These are phyloP conservation scores for Juglanconis juglandina DNA, from an alignment of 2,329 filamentous ascomycete species.

Conservation along the genomic window DNA sequence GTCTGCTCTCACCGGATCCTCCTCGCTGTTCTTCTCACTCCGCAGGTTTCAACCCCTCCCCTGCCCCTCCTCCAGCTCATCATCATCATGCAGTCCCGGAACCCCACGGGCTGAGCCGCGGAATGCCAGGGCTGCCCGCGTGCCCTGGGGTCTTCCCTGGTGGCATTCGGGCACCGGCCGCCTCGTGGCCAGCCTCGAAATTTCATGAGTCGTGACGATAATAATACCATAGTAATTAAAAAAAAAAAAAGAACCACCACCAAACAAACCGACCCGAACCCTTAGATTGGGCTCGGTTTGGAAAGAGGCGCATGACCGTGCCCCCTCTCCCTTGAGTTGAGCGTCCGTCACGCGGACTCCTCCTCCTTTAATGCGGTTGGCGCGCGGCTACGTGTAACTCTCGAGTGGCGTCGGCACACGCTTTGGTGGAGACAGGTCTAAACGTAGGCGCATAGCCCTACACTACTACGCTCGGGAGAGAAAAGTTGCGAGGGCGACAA, in stretches of 20 bases:
- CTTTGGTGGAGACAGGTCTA: background rate
- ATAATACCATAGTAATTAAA: background rate
- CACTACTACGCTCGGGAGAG: no score
- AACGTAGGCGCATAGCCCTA: no score
- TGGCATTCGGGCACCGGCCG: background rate
- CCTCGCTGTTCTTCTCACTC: background rate
- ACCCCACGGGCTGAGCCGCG: slow-evolving; percentile 14
- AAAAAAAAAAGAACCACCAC: no score
- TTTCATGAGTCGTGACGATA: background rate
- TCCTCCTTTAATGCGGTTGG: background rate
- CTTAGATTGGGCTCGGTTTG: background rate
- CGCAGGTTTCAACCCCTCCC: no score
- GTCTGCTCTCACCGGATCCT: background rate
- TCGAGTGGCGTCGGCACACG: background rate
- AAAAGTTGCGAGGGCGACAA: no score
- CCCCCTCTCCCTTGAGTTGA: no score
- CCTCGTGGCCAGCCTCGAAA: background rate
- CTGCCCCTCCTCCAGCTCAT: no score
- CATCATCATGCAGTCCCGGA: slow-evolving; percentile 14
- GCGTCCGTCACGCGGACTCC: background rate
- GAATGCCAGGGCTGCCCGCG: background rate
- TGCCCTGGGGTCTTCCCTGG: slow-evolving; percentile 9
- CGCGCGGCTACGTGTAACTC: background rate
- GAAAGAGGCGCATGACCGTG: no score
- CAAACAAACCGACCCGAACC: background rate